Evolutionary conservation across 164 flowering plant species (phyloP).

Genomic region (Akebia trifoliata): DNA sequence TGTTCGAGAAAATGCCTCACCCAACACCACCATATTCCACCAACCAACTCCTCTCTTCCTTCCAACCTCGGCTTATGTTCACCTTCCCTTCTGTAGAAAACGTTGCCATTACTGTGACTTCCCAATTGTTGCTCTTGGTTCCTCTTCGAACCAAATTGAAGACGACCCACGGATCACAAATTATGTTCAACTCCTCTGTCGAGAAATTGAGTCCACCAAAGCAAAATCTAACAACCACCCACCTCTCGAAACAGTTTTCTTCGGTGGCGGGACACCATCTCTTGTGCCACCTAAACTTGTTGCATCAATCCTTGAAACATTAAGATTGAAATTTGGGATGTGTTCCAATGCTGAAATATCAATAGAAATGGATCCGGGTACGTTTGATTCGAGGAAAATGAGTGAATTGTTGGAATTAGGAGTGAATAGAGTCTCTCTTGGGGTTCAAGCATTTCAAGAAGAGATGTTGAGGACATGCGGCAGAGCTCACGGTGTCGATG

Average conservation of each 20-base stretch:
- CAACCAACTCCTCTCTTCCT: conserved; percentile 22
- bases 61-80: conserved; percentile 89
- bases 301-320: conserved; percentile 37
- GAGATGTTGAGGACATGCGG: conserved; percentile 80
- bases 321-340: conserved; percentile 64
- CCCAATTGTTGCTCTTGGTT: conserved; percentile 80
- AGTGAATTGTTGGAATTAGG: conserved; percentile 60
- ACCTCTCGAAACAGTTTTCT: conserved; percentile 76
- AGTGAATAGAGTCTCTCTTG: conserved; percentile 91
- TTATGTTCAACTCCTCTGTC: conserved; percentile 52
- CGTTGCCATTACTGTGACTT: conserved; percentile 98
- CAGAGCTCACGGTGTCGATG: conserved; percentile 76
- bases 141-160: conserved; percentile 30
- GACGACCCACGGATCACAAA: conserved; percentile 68
- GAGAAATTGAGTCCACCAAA: conserved; percentile 63
- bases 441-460: conserved; percentile 93
- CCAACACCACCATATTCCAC: conserved; percentile 11
- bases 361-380: conserved; percentile 97
- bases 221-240: conserved; percentile 24
- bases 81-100: conserved; percentile 93
- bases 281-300: conserved; percentile 82
- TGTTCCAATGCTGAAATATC: conserved; percentile 62
- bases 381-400: conserved; percentile 63
- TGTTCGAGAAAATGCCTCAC: conserved; percentile 71
- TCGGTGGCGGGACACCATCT: conserved; percentile 97